Evolutionary conservation across 441 rosid species (phyloP).

Genomic region (Raphanus hybrid): DNA sequence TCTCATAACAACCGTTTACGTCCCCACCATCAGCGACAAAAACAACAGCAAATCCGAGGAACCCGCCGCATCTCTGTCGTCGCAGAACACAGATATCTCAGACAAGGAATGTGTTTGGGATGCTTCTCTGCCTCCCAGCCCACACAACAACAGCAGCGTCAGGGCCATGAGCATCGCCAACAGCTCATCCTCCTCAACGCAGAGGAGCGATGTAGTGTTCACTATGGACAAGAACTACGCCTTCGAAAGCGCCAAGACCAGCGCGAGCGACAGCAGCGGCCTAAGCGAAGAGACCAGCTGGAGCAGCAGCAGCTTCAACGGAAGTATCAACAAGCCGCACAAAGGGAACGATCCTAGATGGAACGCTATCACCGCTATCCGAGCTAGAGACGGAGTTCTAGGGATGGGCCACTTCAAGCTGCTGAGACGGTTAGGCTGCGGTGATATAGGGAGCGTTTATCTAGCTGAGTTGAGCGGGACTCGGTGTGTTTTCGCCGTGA

Average conservation of each 20-base stretch:
- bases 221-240: conserved; percentile 64
- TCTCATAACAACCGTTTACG: conserved; percentile 51
- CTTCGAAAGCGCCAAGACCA: conserved; percentile 87
- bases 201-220: conserved; percentile 69
- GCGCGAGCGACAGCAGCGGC: conserved; percentile 90
- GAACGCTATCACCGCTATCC: conserved; percentile 87
- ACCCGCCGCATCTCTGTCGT: conserved; percentile 53
- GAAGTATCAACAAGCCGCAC: conserved; percentile 91
- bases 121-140: conserved; percentile 54
- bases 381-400: conserved; percentile 80
- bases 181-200: conserved; percentile 62
- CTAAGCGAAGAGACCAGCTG: conserved; percentile 96
- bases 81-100: conserved; percentile 66
- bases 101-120: conserved; percentile 97
- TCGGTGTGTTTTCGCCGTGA: conserved; percentile 89
- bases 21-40: no score
- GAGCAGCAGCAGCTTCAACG: conserved; percentile 69
- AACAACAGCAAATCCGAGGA: no score
- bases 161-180: conserved; percentile 86
- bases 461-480: conserved; percentile 93
- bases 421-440: conserved; percentile 92
- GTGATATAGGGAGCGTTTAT: conserved; percentile 96
- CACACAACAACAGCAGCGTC: conserved; percentile 62
- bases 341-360: conserved; percentile 97
- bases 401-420: conserved; percentile 96